Percentiles rank a stretch among this genome's conserved stretches.
These are phyloP conservation scores for Bruguiera hainesii DNA, from an alignment of 441 rosid species.

Conservation along the genomic window DNA sequence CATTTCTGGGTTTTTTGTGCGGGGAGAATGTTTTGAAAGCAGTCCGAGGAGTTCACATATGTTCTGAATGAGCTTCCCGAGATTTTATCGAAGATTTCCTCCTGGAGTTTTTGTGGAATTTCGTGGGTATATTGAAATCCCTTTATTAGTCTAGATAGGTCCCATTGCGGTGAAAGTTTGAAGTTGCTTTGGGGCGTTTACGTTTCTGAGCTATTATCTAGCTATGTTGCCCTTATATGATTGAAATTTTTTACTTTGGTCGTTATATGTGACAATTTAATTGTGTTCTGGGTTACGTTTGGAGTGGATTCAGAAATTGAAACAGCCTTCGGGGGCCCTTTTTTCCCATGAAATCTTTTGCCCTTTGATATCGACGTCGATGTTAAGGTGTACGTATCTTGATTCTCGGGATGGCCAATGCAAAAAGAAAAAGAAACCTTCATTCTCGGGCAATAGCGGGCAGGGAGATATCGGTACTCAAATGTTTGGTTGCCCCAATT, in stretches of 20 bases:
- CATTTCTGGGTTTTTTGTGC: constrained; percentile 24
- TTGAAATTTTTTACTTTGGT: background rate
- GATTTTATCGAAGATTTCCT: constrained; percentile 16
- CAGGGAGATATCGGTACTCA: no score
- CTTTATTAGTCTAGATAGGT: constrained; percentile 11
- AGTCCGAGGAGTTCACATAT: constrained; percentile 11
- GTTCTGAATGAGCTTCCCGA: background rate
- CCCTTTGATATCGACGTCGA: no score
- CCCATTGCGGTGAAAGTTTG: background rate
- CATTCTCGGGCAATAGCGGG: no score
- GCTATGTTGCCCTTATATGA: background rate
- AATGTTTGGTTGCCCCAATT: no score
- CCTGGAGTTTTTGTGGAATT: background rate
- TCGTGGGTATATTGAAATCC: constrained; percentile 5
- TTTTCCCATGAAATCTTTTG: no score
- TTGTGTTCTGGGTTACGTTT: background rate
- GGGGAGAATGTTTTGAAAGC: constrained; percentile 27
- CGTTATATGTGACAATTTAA: no score
- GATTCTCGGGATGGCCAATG: no score
- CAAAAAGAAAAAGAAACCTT: no score
- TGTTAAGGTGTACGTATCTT: no score
- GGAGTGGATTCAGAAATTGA: background rate
- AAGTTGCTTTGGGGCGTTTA: no score
- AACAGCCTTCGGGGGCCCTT: no score
- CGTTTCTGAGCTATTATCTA: background rate